Evolutionary conservation across 768 basidiomycete genomes (phyloP).

Genomic region (Lactarius tabidus): DNA sequence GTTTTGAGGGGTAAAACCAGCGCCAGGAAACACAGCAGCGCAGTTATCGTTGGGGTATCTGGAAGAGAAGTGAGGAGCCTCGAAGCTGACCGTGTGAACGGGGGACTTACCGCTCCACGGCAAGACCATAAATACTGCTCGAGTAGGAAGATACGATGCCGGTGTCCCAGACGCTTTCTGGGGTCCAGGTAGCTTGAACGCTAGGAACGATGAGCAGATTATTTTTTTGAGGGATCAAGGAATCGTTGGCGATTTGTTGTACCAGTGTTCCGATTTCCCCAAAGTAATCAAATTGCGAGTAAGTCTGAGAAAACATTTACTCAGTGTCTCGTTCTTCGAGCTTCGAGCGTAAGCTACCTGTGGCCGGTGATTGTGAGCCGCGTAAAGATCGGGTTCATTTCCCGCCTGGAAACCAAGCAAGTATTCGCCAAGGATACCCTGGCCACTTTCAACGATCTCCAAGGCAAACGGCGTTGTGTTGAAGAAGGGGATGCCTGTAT

Average conservation of each 20-base stretch:
- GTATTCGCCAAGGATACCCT: constrained; percentile 57
- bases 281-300: constrained; percentile 31
- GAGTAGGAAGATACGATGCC: constrained; percentile 15
- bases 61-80: constrained; percentile 14
- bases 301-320: background rate
- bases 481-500: constrained; percentile 57
- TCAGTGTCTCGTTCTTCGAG: background rate
- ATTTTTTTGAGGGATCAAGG: constrained; percentile 6
- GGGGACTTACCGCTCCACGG: constrained; percentile 23
- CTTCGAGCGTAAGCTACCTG: constrained; percentile 4
- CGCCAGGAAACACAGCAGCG: constrained; percentile 41
- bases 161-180: constrained; percentile 23
- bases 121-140: constrained; percentile 7
- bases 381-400: constrained; percentile 79
- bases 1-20: constrained; percentile 33
- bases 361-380: constrained; percentile 24
- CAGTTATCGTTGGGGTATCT: constrained; percentile 67
- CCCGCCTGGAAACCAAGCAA: constrained; percentile 66
- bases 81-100: background rate
- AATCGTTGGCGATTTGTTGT: constrained; percentile 15
- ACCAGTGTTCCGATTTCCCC: constrained; percentile 31
- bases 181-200: constrained; percentile 16
- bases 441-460: constrained; percentile 51
- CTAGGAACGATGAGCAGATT: constrained; percentile 22
- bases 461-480: constrained; percentile 51